Evolutionary conservation across 2,329 filamentous ascomycete species (phyloP), one percentile per base, ranked within the genome.

Genomic region (Trichoderma arundinaceum): DNA sequence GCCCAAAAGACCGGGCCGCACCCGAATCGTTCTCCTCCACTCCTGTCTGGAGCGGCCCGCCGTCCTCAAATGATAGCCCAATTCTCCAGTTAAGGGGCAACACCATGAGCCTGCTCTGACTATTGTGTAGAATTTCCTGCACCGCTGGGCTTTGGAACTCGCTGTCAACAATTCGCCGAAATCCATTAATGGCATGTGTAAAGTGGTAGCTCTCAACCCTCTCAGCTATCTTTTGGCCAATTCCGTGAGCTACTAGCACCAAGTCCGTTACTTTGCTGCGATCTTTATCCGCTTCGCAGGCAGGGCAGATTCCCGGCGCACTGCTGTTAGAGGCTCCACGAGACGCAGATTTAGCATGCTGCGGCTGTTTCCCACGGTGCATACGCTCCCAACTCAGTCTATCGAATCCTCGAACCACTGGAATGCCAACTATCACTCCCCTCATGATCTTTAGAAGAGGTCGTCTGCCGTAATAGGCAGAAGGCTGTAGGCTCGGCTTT

Each of bases 171-270:
- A 92, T 88, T 66, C 94, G 86, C 12, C 95, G 88, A 71, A 99
- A 95, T 0, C 89, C 87, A 73, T 97, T 98, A 75, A 98, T 94
- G 5, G 93, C 92, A 76, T 98, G 94, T 0, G 95, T 99, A 72
- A 99, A 99, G 76, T 98, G 92, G 72, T 94, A 99, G 71, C 92
- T 97, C 77, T 98, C 94, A 67, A 98, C 92, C 12, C 94, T 85
- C 75, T 99, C 93, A 0, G 94, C 96, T 57, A 98, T 84, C 76
- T 99, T 98, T 76, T 99, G 95, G 0, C 95, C 95, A 69, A 99
- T 98, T 1, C 95, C 95, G 73, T 99, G 95, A 49, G 95, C 91
- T 9, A 98, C 92, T 4, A 99, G 83, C 1, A 98, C 86, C 7
- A 99, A 82, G 73, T 99, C 95, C 0, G 91, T 94, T 5, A 96